These are phyloP conservation scores for Rhynchospora pubera DNA, from an alignment of 176 grass and related monocot genomes.

Conservation along the genomic window DNA sequence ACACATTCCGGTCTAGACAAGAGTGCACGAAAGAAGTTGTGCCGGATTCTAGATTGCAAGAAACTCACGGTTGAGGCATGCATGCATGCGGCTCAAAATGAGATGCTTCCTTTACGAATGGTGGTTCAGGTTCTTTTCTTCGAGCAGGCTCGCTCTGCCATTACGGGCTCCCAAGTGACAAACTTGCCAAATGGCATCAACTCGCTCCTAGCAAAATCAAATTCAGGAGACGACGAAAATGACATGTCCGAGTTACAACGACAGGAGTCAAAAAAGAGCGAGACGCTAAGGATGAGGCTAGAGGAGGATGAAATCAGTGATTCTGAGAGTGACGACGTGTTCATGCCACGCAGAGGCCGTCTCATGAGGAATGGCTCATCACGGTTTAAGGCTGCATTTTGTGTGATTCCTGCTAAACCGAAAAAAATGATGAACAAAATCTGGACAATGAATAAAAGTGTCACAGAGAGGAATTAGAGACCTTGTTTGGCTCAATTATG, in stretches of 20 bases:
- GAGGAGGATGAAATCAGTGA: slow-evolving; percentile 47
- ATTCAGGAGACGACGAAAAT: slow-evolving; percentile 34
- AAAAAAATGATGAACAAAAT: slow-evolving; percentile 76
- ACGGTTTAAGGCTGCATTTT: slow-evolving; percentile 61
- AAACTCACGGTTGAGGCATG: slow-evolving; percentile 83
- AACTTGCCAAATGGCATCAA: slow-evolving; percentile 60
- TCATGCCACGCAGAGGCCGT: slow-evolving; percentile 41
- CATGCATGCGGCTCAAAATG: slow-evolving; percentile 89
- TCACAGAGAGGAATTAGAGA: slow-evolving; percentile 40
- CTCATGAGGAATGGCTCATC: slow-evolving; percentile 61
- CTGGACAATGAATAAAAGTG: slow-evolving; percentile 50
- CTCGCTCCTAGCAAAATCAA: slow-evolving; percentile 56
- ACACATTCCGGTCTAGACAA: slow-evolving; percentile 76
- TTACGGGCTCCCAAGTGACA: slow-evolving; percentile 24
- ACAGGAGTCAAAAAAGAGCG: slow-evolving; percentile 52
- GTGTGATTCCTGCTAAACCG: slow-evolving; percentile 73
- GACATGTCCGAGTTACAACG: slow-evolving; percentile 39
- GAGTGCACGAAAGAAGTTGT: slow-evolving; percentile 55
- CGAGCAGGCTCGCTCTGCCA: slow-evolving; percentile 71
- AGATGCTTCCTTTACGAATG: slow-evolving; percentile 71
- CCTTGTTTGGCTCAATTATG: slow-evolving; percentile 4
- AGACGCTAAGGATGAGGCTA: slow-evolving; percentile 90
- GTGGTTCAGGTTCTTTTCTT: slow-evolving; percentile 98
- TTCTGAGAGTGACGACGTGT: slow-evolving; percentile 36
- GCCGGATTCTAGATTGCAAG: slow-evolving; percentile 77